These are phyloP conservation scores for Fraxinus baroniana DNA, from an alignment of 305 asterid genomes.

Conservation along the genomic window DNA sequence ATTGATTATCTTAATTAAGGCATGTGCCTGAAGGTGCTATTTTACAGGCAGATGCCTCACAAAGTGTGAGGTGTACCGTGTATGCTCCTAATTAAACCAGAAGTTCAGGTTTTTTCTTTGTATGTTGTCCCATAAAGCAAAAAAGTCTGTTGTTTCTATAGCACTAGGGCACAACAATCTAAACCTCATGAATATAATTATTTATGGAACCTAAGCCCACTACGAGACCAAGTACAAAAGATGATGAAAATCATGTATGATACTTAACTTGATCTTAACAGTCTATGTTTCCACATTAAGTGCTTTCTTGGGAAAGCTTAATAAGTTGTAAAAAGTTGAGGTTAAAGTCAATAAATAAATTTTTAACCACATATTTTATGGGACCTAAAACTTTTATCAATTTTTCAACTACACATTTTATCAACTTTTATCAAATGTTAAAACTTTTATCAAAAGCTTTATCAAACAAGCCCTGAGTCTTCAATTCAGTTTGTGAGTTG, in stretches of 20 bases:
- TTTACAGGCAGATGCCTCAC: constrained; percentile 1
- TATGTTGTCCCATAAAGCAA: background rate
- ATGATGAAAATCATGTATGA: background rate
- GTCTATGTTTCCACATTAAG: background rate
- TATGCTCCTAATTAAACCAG: background rate
- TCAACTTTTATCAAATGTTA: background rate
- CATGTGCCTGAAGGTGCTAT: background rate
- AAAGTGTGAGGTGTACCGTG: background rate
- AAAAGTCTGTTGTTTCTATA: background rate
- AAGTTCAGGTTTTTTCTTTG: background rate
- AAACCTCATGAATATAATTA: background rate
- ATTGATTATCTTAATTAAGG: background rate
- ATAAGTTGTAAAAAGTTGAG: background rate
- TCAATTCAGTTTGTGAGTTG: background rate
- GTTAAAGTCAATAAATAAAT: background rate
- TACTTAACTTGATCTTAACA: background rate
- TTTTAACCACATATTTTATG: background rate
- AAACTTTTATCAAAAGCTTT: background rate
- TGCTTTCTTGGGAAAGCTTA: background rate
- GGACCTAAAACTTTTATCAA: background rate
- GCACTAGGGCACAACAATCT: background rate
- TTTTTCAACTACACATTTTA: background rate
- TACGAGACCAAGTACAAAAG: background rate
- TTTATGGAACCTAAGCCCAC: background rate
- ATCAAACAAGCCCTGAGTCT: background rate